Evolutionary conservation across 768 basidiomycete genomes (phyloP), one percentile per base, ranked within the genome.

Genomic region (Mycena sanguinolenta): DNA sequence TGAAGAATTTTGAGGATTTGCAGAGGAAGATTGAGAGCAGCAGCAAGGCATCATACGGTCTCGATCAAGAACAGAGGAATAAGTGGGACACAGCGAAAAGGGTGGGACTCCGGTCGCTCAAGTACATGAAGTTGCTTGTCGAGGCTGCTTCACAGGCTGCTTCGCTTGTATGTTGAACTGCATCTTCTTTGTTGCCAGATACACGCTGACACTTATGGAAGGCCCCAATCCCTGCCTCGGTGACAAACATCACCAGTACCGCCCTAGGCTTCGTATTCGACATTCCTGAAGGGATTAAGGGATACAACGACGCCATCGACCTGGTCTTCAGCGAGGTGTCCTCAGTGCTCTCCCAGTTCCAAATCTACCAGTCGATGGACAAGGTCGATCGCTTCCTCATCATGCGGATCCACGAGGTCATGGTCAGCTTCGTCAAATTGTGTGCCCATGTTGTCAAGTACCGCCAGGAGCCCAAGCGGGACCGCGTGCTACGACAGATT

Each of bases 1-100:
- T 54, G 53, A 54, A 54, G 53, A 54, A 54, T 32, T 54, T 54
- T 32, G 53, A 54, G 30, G 53, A 54, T 21, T 14, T 54, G 53
- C 28, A 54, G 53, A 54, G 30, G 30, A 54, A 32, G 53, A 54
- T 54, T 7, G 53, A 54, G 53, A 54, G 53, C 53, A 21, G 17
- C 30, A 32, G 30, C 53, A 32, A 53, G 16, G 50, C 50, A 2
- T 54, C 19, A 30, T 32, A 32, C 13, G 28, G 17, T 17, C 28
- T 32, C 30, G 30, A 54, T 32, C 30, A 6, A 34, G 53, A 21
- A 30, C 14, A 54, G 30, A 30, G 32, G 3, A 30, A 32, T 10
- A 34, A 30, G 17, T 21, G 17, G 53, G 53, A 54, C 17, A 54
- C 21, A 19, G 30, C 28, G 6, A 54, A n/a, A 19, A 54, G 17